These are phyloP conservation scores for Pleurotus pulmonarius DNA, from an alignment of 768 basidiomycete species.

Conservation along the genomic window DNA sequence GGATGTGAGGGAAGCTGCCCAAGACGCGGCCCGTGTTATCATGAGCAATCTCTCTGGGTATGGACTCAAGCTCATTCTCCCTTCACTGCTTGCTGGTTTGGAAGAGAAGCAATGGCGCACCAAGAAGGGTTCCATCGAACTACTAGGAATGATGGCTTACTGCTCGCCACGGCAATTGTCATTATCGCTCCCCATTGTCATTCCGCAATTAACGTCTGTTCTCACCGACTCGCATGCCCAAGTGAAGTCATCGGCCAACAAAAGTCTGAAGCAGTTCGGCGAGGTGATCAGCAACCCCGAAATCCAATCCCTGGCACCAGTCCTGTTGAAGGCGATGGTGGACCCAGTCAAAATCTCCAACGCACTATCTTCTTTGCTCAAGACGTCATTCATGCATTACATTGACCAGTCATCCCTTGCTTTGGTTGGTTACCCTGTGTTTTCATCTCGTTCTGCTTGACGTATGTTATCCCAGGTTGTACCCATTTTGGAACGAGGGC, in stretches of 20 bases:
- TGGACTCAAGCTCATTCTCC: conserved; percentile 93
- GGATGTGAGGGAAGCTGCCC: conserved; percentile 91
- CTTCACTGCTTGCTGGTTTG: conserved; percentile 81
- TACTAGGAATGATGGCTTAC: conserved; percentile 98
- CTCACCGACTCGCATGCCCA: conserved; percentile 97
- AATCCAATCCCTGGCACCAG: conserved; percentile 85
- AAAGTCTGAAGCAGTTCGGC: conserved; percentile 95
- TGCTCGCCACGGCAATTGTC: conserved; percentile 95
- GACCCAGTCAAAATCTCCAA: conserved; percentile 89
- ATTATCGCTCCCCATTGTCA: conserved; percentile 91
- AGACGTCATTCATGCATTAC: conserved; percentile 96
- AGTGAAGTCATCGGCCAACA: conserved; percentile 89
- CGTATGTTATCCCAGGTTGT: conserved; percentile 55
- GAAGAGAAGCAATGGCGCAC: conserved; percentile 99
- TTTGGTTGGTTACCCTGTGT: conserved; percentile 47
- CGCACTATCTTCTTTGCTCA: conserved; percentile 81
- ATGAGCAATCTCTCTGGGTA: conserved; percentile 95
- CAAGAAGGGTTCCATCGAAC: conserved; percentile 95
- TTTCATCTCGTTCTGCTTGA: not conserved
- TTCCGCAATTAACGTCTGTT: conserved; percentile 91
- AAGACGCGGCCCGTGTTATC: conserved; percentile 88
- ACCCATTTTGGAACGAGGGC: conserved; percentile 90
- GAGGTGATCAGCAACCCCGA: conserved; percentile 99
- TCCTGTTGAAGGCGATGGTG: conserved; percentile 90
- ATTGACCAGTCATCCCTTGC: conserved; percentile 97